Evolutionary conservation across 768 basidiomycete species (phyloP), one percentile per base, ranked within the genome.

Genomic region (Rhizopogon roseolus): DNA sequence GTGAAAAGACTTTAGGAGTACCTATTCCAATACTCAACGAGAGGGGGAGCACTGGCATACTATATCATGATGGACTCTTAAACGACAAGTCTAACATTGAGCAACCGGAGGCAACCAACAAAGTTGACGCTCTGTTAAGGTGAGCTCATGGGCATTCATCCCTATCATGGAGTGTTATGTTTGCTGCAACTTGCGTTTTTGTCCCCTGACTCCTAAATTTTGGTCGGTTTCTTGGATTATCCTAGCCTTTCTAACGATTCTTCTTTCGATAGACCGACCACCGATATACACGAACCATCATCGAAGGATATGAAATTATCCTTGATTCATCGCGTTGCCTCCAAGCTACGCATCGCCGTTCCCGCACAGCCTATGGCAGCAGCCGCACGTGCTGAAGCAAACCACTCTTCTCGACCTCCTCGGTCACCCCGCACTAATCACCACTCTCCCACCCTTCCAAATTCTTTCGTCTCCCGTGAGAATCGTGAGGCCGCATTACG

Each of bases 401-500:
- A 38, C 13, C 54, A 36, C 4, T 27, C 45, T 29, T 2, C 17
- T 0, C 50, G 50, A 10, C 43, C 41, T 36, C 38, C 56, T 40
- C 57, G 57, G 46, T 27, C 54, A 29, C 52, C 49, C 19, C 56
- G 25, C 16, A 10, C 48, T 10, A 14, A 43, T 29, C 13, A 55
- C 6, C 32, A 29, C n/a, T 45, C 66, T 2, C 57, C 63, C 2
- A 49, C 60, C 0, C 60, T 61, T 34, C 67, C 69, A 0, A 65
- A 63, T 37, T 49, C 54, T 25, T 55, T 65, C 13, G n/a, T 53
- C 45, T 69, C 69, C 0, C 63, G 49, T 41, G 54, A 56, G 6
- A 55, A 60, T 22, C 51, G 67, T 19, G 78, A 83, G 43, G 82
- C 81, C 3, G 84, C 84, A 1, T 73, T 86, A 17, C 77, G 84